A percentile compares a stretch with the other conserved stretches of the same genome.
Conservation (phyloP, 495 filamentous ascomycete genomes). For the Trypethelium eluteriae region DNA sequence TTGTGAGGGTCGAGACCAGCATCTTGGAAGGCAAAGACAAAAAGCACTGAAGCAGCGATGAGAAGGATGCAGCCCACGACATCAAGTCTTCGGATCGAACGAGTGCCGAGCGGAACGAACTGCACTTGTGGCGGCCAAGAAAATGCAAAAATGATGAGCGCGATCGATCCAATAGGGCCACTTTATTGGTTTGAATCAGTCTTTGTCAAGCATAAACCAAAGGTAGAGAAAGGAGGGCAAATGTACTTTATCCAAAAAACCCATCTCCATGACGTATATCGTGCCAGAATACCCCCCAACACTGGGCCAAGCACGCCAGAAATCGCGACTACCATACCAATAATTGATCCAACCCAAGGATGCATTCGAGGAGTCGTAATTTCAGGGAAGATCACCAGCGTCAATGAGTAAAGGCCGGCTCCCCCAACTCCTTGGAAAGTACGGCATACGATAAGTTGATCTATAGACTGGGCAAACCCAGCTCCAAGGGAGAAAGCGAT, state of each 20-base stretch:
- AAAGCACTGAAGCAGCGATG: constrained; percentile 13
- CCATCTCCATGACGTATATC: constrained; percentile 45
- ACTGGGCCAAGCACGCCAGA: constrained; percentile 5
- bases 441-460: constrained; percentile 40
- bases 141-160: not conserved
- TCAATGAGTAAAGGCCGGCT: constrained; percentile 47
- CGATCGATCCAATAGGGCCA: not conserved
- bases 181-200: not conserved
- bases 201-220: not conserved
- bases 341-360: constrained; percentile 8
- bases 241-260: constrained; percentile 25
- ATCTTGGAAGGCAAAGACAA: constrained; percentile 14
- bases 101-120: not conserved
- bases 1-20: constrained; percentile 10
- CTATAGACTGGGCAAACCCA: constrained; percentile 12
- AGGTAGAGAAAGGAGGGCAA: not conserved
- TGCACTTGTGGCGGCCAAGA: not conserved
- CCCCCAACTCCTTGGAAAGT: constrained; percentile 52
- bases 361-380: constrained; percentile 44
- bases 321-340: constrained; percentile 7
- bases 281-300: constrained; percentile 2
- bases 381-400: constrained; percentile 41
- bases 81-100: constrained; percentile 14
- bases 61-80: constrained; percentile 11
- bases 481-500: constrained; percentile 14